Base-by-base conservation (phyloP, 2,329 filamentous ascomycete species). In the Phaeosphaeria sp. region DNA sequence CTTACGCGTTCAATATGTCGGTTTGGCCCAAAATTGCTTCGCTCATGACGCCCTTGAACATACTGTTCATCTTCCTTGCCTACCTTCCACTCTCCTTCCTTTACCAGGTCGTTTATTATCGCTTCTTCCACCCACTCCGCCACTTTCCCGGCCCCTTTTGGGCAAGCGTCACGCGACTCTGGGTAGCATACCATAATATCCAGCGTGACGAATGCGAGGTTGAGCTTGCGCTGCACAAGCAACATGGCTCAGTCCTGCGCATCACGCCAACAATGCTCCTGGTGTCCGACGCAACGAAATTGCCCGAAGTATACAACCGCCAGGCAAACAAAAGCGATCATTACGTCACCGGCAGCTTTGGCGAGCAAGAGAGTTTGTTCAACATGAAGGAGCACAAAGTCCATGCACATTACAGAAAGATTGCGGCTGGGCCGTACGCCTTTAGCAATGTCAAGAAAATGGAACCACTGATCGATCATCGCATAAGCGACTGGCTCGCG, bases 321-420 rank as follows among this genome's bases (percentile, higher is more conserved):
- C 77, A 83, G 60, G 84, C 82, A 5, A 79, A 85, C 72, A 88
- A 88, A 67, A 83, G 83, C 1, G 79, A 84, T 49, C 82, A 86
- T 69, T 88, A 87, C 67, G 84, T 87, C 56, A 83, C 84, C 0
- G 85, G 84, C 20, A 83, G 79, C 22, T 86, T 87, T 62, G 85
- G 85, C 17, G 80, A 83, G 54, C 81, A 78, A 4, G 85, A 87
- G 58, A 81, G 79, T 1, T 64, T 87, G 6, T 86, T 88, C 71
- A 86, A 87, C 56, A 86, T 86, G 80, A 82, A 83, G 58, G 80
- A 84, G 46, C 77, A 82, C 46, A 78, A 77, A 52, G 73, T 76
- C 4, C 86, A 88, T 66, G 78, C 84, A 2, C 74, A 78, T 1
- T 83, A 82, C 63, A 78, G 85, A 18, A 87, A 86, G 72, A 78